Percentiles rank a stretch among this genome's conserved stretches.
These are phyloP conservation scores for Psilocybe azurescens DNA, from an alignment of 768 basidiomycete species.

Conservation along the genomic window DNA sequence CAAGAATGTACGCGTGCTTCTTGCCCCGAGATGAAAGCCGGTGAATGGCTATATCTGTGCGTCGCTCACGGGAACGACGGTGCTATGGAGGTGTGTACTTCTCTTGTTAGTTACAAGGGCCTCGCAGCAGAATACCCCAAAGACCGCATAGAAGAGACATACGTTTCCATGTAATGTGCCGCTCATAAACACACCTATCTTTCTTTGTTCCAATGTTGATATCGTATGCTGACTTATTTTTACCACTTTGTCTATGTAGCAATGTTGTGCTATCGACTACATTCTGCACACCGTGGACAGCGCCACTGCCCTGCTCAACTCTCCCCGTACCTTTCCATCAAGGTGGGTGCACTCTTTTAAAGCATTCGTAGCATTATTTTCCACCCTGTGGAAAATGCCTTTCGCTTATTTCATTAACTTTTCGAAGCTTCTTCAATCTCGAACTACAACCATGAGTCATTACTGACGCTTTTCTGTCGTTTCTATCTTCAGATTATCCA, in stretches of 20 bases:
- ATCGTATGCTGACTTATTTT: neutral
- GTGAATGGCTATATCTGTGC: slow-evolving; percentile 96
- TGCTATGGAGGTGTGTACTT: slow-evolving; percentile 73
- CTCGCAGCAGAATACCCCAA: too few species aligned
- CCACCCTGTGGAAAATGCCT: too few species aligned
- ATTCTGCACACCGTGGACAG: slow-evolving; percentile 93
- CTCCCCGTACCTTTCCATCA: slow-evolving; percentile 90
- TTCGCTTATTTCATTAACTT: too few species aligned
- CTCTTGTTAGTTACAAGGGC: neutral
- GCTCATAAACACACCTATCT: neutral
- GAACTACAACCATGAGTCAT: neutral
- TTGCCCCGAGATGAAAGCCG: slow-evolving; percentile 99
- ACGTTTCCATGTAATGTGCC: too few species aligned
- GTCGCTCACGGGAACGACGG: slow-evolving; percentile 93
- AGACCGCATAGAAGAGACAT: too few species aligned
- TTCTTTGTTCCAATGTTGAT: neutral
- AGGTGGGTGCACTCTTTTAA: slow-evolving; percentile 51
- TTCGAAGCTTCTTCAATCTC: too few species aligned
- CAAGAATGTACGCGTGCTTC: slow-evolving; percentile 84
- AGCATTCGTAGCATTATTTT: neutral
- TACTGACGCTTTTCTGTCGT: neutral
- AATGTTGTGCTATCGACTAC: slow-evolving; percentile 98
- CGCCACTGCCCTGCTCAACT: slow-evolving; percentile 90
- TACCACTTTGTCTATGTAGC: slow-evolving; percentile 42
- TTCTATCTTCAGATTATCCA: slow-evolving; percentile 63